phyloP scores from a whole-genome alignment of 768 basidiomycete species.

The Hygrocybe punicea region DNA sequence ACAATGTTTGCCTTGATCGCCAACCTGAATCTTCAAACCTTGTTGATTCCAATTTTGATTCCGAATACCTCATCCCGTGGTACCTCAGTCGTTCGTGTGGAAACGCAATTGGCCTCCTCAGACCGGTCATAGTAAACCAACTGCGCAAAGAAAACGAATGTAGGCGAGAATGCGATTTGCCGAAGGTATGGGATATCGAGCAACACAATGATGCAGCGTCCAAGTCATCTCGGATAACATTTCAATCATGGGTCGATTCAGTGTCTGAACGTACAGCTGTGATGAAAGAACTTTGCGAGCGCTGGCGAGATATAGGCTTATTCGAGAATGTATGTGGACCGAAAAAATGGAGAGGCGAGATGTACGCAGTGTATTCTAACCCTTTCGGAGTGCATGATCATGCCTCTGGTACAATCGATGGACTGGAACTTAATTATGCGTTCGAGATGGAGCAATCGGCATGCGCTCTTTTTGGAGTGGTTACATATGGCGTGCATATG shows the following conservation, averaged over 20 bases:
- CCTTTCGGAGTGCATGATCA: constrained; percentile 61
- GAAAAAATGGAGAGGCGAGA: constrained; percentile 81
- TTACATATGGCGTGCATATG: constrained; percentile 93
- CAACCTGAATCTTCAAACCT: constrained; percentile 18
- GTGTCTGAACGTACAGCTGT: constrained; percentile 56
- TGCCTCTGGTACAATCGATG: constrained; percentile 33
- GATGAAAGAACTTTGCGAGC: constrained; percentile 65
- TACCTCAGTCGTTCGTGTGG: constrained; percentile 47
- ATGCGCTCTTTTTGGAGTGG: constrained; percentile 82
- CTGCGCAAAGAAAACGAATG: constrained; percentile 50
- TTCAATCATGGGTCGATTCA: constrained; percentile 50
- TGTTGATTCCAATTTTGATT: constrained; percentile 25
- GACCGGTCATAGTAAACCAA: constrained; percentile 52
- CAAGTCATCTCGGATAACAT: constrained; percentile 45
- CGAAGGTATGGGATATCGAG: constrained; percentile 41
- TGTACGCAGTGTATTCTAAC: constrained; percentile 71
- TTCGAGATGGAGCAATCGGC: constrained; percentile 91
- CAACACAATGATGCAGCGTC: constrained; percentile 22
- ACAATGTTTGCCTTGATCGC: constrained; percentile 56
- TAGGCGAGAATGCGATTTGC: constrained; percentile 22
- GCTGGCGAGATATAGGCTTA: constrained; percentile 66
- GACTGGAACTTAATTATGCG: constrained; percentile 55
- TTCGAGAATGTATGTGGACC: constrained; percentile 68
- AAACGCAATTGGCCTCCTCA: constrained; percentile 60
- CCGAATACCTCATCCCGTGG: constrained; percentile 53